These are phyloP conservation scores for Apiotrichum sp. DNA, from an alignment of 1,284 basidiomycete genomes.

Conservation along the genomic window DNA sequence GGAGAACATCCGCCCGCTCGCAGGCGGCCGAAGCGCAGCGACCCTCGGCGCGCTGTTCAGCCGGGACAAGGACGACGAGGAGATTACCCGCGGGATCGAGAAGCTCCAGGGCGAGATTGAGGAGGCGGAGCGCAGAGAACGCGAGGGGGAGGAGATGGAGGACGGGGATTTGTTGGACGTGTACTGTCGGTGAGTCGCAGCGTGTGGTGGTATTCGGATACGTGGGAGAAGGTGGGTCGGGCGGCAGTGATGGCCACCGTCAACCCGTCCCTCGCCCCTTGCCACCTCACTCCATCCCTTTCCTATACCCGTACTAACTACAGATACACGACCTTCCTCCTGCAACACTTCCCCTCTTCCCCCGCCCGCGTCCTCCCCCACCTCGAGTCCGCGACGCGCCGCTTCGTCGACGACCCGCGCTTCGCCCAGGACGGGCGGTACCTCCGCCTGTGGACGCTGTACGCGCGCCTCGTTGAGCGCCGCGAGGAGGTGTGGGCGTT, in stretches of 20 bases:
- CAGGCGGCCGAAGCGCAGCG: slow-evolving; percentile 53
- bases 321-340: slow-evolving; percentile 43
- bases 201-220: no score
- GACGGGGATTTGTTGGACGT: slow-evolving; percentile 50
- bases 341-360: slow-evolving; percentile 57
- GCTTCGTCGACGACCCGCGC: slow-evolving; percentile 69
- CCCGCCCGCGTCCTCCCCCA: slow-evolving; percentile 64
- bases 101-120: slow-evolving; percentile 43
- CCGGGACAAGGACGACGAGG: slow-evolving; percentile 42
- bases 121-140: slow-evolving; percentile 43
- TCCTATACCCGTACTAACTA: neutral
- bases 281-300: neutral
- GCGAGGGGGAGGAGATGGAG: slow-evolving; percentile 55
- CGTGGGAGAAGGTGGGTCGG: no score
- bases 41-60: slow-evolving; percentile 51
- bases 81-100: slow-evolving; percentile 47
- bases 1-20: slow-evolving; percentile 56
- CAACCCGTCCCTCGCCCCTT: no score
- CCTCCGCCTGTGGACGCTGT: slow-evolving; percentile 79
- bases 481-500: slow-evolving; percentile 65
- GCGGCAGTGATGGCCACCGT: no score
- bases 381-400: slow-evolving; percentile 67
- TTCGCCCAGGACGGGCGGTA: slow-evolving; percentile 85
- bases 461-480: slow-evolving; percentile 60
- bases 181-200: slow-evolving; percentile 43